These are phyloP conservation scores for Candida maris DNA, from an alignment of 805 yeast genomes.

Conservation along the genomic window DNA sequence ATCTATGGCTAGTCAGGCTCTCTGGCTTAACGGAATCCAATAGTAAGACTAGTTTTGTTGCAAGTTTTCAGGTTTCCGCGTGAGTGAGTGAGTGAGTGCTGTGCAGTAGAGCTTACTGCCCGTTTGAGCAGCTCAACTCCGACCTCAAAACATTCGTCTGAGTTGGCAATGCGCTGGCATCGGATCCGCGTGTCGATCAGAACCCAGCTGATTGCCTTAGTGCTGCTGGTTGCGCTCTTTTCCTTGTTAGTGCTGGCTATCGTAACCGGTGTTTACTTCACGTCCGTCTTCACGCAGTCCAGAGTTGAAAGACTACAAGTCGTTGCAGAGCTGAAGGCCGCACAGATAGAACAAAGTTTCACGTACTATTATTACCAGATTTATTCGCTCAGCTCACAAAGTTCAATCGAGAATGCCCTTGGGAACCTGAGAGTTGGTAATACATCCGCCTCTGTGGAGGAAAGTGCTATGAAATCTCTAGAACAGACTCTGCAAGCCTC, in stretches of 20 bases:
- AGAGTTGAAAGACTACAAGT: slow-evolving; percentile 71
- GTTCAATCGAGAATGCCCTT: slow-evolving; percentile 56
- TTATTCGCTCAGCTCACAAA: slow-evolving; percentile 59
- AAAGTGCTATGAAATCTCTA: slow-evolving; percentile 42
- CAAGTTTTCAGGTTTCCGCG: too few species aligned
- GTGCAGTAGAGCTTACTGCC: too few species aligned
- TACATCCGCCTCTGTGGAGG: slow-evolving; percentile 47
- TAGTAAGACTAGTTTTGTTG: too few species aligned
- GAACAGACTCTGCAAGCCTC: slow-evolving; percentile 65
- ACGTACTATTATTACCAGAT: slow-evolving; percentile 65
- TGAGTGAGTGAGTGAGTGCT: too few species aligned
- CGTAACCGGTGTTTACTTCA: slow-evolving; percentile 73
- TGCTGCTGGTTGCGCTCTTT: slow-evolving; percentile 61
- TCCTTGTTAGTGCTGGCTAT: slow-evolving; percentile 66
- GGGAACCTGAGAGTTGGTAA: slow-evolving; percentile 71
- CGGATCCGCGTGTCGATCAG: slow-evolving; percentile 57
- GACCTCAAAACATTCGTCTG: too few species aligned
- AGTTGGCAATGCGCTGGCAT: slow-evolving; percentile 23
- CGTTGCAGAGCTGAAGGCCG: slow-evolving; percentile 75
- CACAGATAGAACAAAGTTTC: slow-evolving; percentile 71
- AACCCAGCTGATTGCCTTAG: slow-evolving; percentile 70
- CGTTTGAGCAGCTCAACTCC: too few species aligned
- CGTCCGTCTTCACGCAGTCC: slow-evolving; percentile 54
- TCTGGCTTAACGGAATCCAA: too few species aligned
- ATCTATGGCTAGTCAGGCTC: too few species aligned